phyloP scores from a whole-genome alignment of 2,329 filamentous ascomycete species.

The Cladophialophora psammophila region DNA sequence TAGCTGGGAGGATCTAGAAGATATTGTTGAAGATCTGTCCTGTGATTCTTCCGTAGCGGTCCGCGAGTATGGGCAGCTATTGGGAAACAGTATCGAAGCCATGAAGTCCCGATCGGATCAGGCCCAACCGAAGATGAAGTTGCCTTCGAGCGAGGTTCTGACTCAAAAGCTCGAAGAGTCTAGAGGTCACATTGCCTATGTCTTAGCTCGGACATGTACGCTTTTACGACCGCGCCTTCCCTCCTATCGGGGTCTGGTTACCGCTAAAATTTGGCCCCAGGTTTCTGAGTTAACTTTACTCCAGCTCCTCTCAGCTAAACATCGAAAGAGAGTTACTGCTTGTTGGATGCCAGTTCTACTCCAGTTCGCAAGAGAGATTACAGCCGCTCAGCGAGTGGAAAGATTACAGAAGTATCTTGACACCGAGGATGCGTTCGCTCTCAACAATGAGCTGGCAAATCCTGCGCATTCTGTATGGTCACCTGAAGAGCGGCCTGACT shows the following conservation, averaged over 20 bases:
- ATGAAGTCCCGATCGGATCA: background rate
- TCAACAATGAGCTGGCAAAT: slow-evolving; percentile 53
- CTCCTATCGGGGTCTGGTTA: slow-evolving; percentile 11
- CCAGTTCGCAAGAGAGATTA: slow-evolving; percentile 43
- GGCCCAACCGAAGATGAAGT: background rate
- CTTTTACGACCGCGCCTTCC: slow-evolving; percentile 12
- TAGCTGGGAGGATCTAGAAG: slow-evolving; percentile 18
- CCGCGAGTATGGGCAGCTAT: slow-evolving; percentile 8
- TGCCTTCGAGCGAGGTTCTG: background rate
- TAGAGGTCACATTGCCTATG: slow-evolving; percentile 12
- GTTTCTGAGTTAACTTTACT: slow-evolving; percentile 40
- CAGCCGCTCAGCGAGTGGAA: slow-evolving; percentile 43
- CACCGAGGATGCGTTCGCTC: slow-evolving; percentile 33
- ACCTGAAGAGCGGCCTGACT: slow-evolving; percentile 62
- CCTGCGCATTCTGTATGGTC: slow-evolving; percentile 65
- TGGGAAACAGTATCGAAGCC: slow-evolving; percentile 20
- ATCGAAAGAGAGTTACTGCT: slow-evolving; percentile 23
- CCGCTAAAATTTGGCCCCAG: slow-evolving; percentile 35
- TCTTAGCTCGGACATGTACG: slow-evolving; percentile 8
- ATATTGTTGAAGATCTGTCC: slow-evolving; percentile 18
- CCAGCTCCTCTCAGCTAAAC: slow-evolving; percentile 38
- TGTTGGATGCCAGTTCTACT: slow-evolving; percentile 40
- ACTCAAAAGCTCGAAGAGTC: slow-evolving; percentile 8
- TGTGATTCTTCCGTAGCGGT: background rate
- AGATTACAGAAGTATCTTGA: slow-evolving; percentile 39